phyloP scores from a whole-genome alignment of 2,329 filamentous ascomycete genomes.

The Lachnellula subtilissima region DNA sequence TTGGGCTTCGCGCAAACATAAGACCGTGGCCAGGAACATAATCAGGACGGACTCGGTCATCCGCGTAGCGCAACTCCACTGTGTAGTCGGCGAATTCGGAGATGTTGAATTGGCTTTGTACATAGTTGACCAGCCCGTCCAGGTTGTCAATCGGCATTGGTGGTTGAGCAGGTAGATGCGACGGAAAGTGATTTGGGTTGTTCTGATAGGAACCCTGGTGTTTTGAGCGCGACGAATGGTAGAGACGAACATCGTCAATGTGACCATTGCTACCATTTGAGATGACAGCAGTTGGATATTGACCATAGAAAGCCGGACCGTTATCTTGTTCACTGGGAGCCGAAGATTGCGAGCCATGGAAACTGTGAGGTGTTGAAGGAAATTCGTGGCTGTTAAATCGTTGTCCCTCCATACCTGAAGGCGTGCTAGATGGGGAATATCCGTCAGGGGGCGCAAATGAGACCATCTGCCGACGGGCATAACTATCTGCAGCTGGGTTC shows the following conservation, averaged over 20 bases:
- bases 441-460: slow-evolving; percentile 31
- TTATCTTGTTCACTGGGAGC: slow-evolving; percentile 40
- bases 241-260: slow-evolving; percentile 28
- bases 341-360: slow-evolving; percentile 57
- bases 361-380: slow-evolving; percentile 55
- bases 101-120: slow-evolving; percentile 38
- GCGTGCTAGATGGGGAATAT: slow-evolving; percentile 32
- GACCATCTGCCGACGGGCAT: slow-evolving; percentile 26
- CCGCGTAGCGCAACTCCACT: slow-evolving; percentile 42
- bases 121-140: slow-evolving; percentile 37
- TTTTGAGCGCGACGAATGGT: slow-evolving; percentile 23
- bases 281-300: slow-evolving; percentile 36
- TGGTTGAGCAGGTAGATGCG: slow-evolving; percentile 14
- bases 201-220: slow-evolving; percentile 9
- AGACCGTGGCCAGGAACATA: slow-evolving; percentile 51
- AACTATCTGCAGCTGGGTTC: slow-evolving; percentile 16
- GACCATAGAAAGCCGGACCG: slow-evolving; percentile 31
- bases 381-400: slow-evolving; percentile 35
- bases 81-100: slow-evolving; percentile 41
- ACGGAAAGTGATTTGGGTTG: slow-evolving; percentile 8
- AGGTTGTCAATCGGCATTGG: slow-evolving; percentile 25
- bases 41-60: slow-evolving; percentile 37
- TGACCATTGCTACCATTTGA: slow-evolving; percentile 37
- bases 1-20: slow-evolving; percentile 49
- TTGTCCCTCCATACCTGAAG: slow-evolving; percentile 19